These are phyloP conservation scores for Przewalskia tangutica DNA, from an alignment of 257 asterid species.

Conservation along the genomic window DNA sequence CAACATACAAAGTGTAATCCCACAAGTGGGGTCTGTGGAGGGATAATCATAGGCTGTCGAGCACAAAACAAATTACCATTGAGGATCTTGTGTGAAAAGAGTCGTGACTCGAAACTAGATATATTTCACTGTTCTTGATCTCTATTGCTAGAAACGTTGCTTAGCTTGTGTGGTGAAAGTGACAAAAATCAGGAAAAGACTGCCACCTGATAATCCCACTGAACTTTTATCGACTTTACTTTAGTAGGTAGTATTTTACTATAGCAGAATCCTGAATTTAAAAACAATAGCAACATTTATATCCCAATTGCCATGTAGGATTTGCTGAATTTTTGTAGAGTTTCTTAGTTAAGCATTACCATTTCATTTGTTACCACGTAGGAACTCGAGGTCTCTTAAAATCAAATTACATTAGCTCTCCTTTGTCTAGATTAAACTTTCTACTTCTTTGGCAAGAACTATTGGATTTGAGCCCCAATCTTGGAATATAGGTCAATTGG, in stretches of 20 bases:
- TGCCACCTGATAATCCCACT: background rate
- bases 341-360: background rate
- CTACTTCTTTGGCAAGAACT: background rate
- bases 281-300: background rate
- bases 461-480: background rate
- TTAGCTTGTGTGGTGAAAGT: background rate
- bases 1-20: no score
- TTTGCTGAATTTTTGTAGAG: background rate
- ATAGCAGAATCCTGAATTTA: background rate
- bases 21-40: no score
- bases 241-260: background rate
- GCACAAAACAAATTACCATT: background rate
- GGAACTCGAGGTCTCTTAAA: background rate
- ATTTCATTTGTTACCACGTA: background rate
- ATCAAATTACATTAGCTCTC: background rate
- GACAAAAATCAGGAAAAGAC: background rate
- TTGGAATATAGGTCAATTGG: background rate
- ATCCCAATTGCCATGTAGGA: background rate
- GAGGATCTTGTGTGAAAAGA: background rate
- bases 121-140: background rate
- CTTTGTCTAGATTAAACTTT: background rate
- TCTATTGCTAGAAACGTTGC: background rate
- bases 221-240: background rate
- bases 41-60: background rate
- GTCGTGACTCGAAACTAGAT: background rate